Percentiles rank a stretch among this genome's conserved stretches.
These are phyloP conservation scores for Pyrenopolyporus hunteri DNA, from an alignment of 495 filamentous ascomycete species.

Conservation along the genomic window DNA sequence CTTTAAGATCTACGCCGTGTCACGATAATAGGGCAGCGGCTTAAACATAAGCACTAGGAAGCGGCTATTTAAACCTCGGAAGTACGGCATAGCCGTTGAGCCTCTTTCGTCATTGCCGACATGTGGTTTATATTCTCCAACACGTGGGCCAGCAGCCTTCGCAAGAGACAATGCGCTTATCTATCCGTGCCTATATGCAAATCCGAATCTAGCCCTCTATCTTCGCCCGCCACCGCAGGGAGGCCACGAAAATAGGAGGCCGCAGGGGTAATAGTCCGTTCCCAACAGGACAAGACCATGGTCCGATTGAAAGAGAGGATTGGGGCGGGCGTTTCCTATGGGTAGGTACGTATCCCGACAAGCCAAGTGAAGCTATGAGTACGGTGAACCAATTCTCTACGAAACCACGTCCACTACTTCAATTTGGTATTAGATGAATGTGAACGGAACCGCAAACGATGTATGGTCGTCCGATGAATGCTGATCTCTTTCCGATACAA, in stretches of 20 bases:
- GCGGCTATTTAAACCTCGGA: conserved; percentile 2
- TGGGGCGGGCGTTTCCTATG: background rate
- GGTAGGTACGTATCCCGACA: too few relatives aligned
- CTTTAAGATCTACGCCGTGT: conserved; percentile 17
- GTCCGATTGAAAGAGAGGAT: background rate
- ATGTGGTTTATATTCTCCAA: conserved; percentile 5
- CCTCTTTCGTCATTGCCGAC: conserved; percentile 4
- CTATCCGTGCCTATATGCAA: background rate
- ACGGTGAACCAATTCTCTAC: too few relatives aligned
- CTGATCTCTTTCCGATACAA: too few relatives aligned
- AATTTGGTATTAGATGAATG: too few relatives aligned
- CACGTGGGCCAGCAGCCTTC: conserved; percentile 17
- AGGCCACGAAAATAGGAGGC: background rate
- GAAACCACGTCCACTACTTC: too few relatives aligned
- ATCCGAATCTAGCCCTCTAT: conserved; percentile 12
- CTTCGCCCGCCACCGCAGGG: conserved; percentile 1
- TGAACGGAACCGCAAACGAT: too few relatives aligned
- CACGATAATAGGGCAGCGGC: conserved; percentile 4
- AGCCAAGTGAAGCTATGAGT: too few relatives aligned
- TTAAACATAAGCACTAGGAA: conserved; percentile 29
- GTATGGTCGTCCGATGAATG: too few relatives aligned
- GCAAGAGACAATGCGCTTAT: conserved; percentile 1
- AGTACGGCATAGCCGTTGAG: conserved; percentile 13
- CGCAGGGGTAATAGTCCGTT: background rate
- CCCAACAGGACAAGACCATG: too few relatives aligned